Evolutionary conservation across 306 rosid species (phyloP).

Genomic region (Trichosanthes truncata): DNA sequence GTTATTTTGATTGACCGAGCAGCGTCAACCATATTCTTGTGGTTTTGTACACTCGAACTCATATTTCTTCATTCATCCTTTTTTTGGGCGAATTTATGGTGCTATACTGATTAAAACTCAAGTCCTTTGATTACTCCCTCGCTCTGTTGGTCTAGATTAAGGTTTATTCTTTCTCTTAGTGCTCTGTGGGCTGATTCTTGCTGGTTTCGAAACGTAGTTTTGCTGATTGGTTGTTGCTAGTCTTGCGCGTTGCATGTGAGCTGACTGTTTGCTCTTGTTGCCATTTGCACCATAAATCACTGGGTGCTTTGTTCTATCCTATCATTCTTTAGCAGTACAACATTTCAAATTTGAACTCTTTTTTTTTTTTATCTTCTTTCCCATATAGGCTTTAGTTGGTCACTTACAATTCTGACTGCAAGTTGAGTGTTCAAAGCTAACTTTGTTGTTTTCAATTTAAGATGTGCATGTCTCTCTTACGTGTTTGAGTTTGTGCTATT

Average conservation of each 20-base stretch:
- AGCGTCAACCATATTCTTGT: too few relatives aligned
- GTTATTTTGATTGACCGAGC: too few relatives aligned
- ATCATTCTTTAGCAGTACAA: not conserved
- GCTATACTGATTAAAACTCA: not conserved
- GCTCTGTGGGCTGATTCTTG: too few relatives aligned
- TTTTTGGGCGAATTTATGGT: too few relatives aligned
- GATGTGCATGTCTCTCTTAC: not conserved
- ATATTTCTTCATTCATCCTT: too few relatives aligned
- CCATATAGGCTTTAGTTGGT: not conserved
- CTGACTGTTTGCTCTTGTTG: not conserved
- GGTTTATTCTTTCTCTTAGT: not conserved
- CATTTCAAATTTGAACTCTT: too few relatives aligned
- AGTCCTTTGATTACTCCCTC: not conserved
- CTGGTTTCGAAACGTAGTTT: not conserved
- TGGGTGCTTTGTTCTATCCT: not conserved
- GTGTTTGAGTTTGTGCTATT: not conserved
- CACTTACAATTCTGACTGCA: not conserved
- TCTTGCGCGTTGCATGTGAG: not conserved
- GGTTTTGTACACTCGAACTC: too few relatives aligned
- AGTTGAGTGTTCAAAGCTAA: not conserved
- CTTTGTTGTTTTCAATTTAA: not conserved
- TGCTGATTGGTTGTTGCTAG: not conserved
- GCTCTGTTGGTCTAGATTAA: not conserved
- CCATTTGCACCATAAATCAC: not conserved
- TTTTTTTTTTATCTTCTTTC: not conserved